These are phyloP conservation scores for Pistacia integerrima DNA, from an alignment of 345 rosid species.

Conservation along the genomic window DNA sequence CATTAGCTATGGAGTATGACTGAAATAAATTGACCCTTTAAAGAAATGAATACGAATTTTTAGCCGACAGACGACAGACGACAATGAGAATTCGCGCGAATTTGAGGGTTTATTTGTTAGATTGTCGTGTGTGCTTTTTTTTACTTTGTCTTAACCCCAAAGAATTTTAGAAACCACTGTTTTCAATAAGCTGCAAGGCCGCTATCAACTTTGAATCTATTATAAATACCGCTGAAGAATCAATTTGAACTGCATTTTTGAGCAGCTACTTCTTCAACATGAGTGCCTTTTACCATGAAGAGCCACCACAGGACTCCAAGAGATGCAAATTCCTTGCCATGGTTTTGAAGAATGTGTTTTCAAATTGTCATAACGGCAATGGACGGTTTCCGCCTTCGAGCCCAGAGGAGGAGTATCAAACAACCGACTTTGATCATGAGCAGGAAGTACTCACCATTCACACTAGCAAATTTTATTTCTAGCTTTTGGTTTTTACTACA, in stretches of 20 bases:
- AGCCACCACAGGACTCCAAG: slow-evolving; percentile 38
- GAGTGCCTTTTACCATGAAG: slow-evolving; percentile 62
- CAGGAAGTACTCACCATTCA: slow-evolving; percentile 42
- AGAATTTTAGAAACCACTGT: slow-evolving; percentile 29
- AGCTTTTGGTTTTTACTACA: neutral
- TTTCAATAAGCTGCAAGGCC: slow-evolving; percentile 50
- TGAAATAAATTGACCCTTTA: neutral
- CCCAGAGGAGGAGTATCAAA: slow-evolving; percentile 37
- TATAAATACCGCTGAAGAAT: slow-evolving; percentile 11
- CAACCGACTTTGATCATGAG: slow-evolving; percentile 43
- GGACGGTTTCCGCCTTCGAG: slow-evolving; percentile 36
- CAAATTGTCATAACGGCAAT: slow-evolving; percentile 42
- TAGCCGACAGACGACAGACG: slow-evolving; percentile 16
- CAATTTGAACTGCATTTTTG: slow-evolving; percentile 14
- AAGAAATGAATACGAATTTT: neutral
- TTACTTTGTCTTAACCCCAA: slow-evolving; percentile 66
- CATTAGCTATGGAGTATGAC: neutral
- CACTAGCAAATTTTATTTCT: neutral
- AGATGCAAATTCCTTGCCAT: slow-evolving; percentile 50
- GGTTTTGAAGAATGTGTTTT: slow-evolving; percentile 56
- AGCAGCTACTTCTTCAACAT: slow-evolving; percentile 28
- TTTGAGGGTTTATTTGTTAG: slow-evolving; percentile 29
- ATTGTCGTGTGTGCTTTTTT: slow-evolving; percentile 22
- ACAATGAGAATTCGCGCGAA: neutral
- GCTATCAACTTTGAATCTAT: slow-evolving; percentile 35